Evolutionary conservation across 1,284 basidiomycete genomes (phyloP), one percentile per base, ranked within the genome.

Genomic region (Ceratobasidium sp.): DNA sequence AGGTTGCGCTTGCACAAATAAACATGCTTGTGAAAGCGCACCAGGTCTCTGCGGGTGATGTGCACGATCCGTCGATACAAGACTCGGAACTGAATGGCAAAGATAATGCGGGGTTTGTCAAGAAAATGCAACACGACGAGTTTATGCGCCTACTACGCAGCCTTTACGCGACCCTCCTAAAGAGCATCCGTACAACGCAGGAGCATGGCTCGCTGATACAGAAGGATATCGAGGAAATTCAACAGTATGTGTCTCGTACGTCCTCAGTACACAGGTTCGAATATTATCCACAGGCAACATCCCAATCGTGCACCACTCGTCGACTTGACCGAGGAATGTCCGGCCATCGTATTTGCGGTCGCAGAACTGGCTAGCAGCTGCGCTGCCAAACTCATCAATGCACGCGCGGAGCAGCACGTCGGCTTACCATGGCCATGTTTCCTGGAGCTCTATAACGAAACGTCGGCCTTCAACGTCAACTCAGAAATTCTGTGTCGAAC

Each of bases 381-480:
- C 33, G 90, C 90, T 0, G 93, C 95, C 7, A 94, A 93, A 82
- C 88, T 97, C 41, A 85, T 99, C 44, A 88, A 90, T 60, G 87
- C 91, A 4, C 91, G 97, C 48, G 87, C 91, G 6, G 94, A 96
- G 79, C 91, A 93, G 78, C 95, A 98, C 82, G 88, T 93, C 0
- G 84, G 88, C 7, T 88, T 99, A 27, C 87, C 91, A 41, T 85
- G 98, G 54, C 84, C 88, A 1, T 89, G 91, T 48, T 99, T 99
- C 86, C 87, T 96, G 54, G 88, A 88, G 35, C 87, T 98, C 75
- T 98, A 97, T 87, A 91, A 92, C 79, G 89, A 91, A 80, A 93
- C 93, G 14, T 98, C 96, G 96, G 85, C 89, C 55, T 99, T 99
- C 82, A 95, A 99, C 33, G 88, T 97, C 10, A 88, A 88, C 78